phyloP scores from a whole-genome alignment of 2,329 filamentous ascomycete species.

The Acephala macrosclerotiorum region DNA sequence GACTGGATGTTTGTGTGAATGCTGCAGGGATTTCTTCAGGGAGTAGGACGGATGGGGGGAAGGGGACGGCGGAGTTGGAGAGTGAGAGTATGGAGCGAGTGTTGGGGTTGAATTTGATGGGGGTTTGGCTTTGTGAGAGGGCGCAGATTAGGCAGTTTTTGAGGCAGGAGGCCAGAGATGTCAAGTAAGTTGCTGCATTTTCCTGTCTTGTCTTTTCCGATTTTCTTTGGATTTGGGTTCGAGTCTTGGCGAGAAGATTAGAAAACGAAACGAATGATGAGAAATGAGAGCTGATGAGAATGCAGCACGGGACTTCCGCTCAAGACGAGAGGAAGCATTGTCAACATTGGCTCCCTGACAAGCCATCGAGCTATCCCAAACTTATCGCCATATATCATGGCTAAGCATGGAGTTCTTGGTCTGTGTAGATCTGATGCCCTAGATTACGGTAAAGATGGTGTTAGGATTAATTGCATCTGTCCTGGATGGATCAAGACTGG shows the following conservation, averaged over 20 bases:
- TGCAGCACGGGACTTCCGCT: constrained; percentile 34
- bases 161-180: constrained; percentile 35
- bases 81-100: constrained; percentile 39
- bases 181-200: constrained; percentile 24
- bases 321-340: constrained; percentile 41
- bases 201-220: neutral
- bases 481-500: constrained; percentile 37
- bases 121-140: constrained; percentile 47
- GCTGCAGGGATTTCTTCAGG: constrained; percentile 48
- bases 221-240: neutral
- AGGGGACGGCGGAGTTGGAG: constrained; percentile 34
- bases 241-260: neutral
- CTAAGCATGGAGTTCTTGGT: constrained; percentile 43
- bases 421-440: constrained; percentile 43
- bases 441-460: constrained; percentile 37
- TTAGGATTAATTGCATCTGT: constrained; percentile 37
- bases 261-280: too few relatives aligned
- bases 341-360: constrained; percentile 37
- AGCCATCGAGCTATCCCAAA: constrained; percentile 20
- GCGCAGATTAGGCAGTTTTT: constrained; percentile 44
- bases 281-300: neutral
- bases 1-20: constrained; percentile 62
- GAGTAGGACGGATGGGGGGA: constrained; percentile 10
- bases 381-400: constrained; percentile 31
- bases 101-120: constrained; percentile 46